A percentile compares a stretch with the other conserved stretches of the same genome.
These are phyloP conservation scores for Coemansia sp. DNA, from an alignment of 192 early-diverging fungal species.

Conservation along the genomic window DNA sequence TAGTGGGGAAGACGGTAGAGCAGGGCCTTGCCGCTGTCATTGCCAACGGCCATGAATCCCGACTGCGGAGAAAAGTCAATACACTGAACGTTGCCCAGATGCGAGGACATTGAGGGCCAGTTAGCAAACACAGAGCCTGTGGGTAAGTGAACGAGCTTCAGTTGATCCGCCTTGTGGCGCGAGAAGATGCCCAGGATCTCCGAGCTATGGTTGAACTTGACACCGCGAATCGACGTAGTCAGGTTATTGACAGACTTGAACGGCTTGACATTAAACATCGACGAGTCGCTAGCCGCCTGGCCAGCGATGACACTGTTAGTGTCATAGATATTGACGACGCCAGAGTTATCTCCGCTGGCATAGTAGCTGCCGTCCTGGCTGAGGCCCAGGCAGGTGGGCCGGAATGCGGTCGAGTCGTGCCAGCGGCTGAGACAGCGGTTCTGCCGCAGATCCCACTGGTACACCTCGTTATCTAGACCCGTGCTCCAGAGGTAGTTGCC, in stretches of 20 bases:
- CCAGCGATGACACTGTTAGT: slow-evolving; percentile 11
- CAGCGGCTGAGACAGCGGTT: slow-evolving; percentile 77
- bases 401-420: slow-evolving; percentile 79
- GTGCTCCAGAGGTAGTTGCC: slow-evolving; percentile 74
- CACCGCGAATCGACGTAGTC: slow-evolving; percentile 71
- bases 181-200: slow-evolving; percentile 81
- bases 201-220: slow-evolving; percentile 84
- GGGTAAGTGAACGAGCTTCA: slow-evolving; percentile 82
- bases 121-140: slow-evolving; percentile 81
- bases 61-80: slow-evolving; percentile 89
- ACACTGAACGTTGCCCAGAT: slow-evolving; percentile 75
- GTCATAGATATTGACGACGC: slow-evolving; percentile 91
- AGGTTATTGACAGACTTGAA: slow-evolving; percentile 80
- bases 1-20: slow-evolving; percentile 78
- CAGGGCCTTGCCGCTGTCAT: slow-evolving; percentile 84
- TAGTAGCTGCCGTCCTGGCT: slow-evolving; percentile 73
- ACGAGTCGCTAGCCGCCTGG: slow-evolving; percentile 9
- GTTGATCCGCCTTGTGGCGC: slow-evolving; percentile 68
- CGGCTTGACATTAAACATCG: slow-evolving; percentile 57
- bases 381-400: slow-evolving; percentile 67
- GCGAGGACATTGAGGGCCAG: slow-evolving; percentile 88
- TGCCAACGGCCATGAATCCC: slow-evolving; percentile 87
- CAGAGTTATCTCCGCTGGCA: slow-evolving; percentile 79
- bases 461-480: slow-evolving; percentile 80
- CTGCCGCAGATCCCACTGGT: slow-evolving; percentile 81